Conservation (phyloP, 2,329 filamentous ascomycete genomes). For the Xylariaceae sp. region DNA sequence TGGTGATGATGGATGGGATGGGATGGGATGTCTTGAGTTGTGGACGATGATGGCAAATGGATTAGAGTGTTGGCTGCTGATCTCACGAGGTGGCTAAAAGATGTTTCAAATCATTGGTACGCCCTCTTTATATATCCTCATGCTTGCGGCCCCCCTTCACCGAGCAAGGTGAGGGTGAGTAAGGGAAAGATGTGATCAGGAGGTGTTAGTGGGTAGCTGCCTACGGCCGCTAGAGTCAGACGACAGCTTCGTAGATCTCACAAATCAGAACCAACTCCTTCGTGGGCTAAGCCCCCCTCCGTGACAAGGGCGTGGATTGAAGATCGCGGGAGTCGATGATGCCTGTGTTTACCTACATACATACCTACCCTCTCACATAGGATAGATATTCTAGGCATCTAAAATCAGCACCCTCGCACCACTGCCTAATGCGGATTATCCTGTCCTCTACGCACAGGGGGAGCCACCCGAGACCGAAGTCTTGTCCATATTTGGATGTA, state of each 20-base stretch:
- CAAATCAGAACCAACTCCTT: neutral
- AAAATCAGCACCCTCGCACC: neutral
- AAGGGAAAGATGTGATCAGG: neutral
- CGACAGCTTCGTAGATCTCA: neutral
- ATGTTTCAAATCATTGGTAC: neutral
- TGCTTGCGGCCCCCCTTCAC: neutral
- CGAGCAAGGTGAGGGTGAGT: neutral
- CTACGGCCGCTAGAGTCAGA: neutral
- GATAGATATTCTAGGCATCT: neutral
- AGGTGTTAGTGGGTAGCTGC: neutral
- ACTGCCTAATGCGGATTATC: no score
- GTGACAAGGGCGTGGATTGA: neutral
- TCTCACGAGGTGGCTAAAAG: neutral
- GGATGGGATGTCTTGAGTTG: no score
- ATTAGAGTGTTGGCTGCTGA: neutral
- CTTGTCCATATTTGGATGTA: conserved; percentile 9
- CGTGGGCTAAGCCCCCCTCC: neutral
- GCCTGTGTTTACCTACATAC: no score
- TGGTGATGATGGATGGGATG: no score
- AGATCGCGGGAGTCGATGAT: neutral
- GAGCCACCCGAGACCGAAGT: neutral
- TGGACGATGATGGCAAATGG: neutral
- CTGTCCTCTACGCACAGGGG: no score
- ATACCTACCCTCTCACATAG: neutral
- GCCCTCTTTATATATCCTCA: neutral